Percentiles rank a stretch among this genome's conserved stretches.
phyloP scores from a whole-genome alignment of 2,329 filamentous ascomycete genomes.

The Neonectria ditissima region DNA sequence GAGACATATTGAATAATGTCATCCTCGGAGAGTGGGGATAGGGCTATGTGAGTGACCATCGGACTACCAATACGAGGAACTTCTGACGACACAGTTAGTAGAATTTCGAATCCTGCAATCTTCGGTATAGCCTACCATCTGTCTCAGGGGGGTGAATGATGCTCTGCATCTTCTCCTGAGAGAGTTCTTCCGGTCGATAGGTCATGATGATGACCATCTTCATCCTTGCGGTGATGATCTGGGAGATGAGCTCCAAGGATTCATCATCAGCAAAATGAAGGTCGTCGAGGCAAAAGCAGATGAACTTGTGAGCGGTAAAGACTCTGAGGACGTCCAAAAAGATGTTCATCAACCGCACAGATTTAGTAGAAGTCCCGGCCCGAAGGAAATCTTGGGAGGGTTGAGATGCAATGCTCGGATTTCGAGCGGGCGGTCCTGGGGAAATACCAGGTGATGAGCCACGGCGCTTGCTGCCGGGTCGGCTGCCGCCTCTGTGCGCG shows the following conservation, averaged over 20 bases:
- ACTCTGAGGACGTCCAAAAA: constrained; percentile 88
- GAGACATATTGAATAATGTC: constrained; percentile 88
- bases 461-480: constrained; percentile 54
- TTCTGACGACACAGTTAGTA: constrained; percentile 51
- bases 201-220: constrained; percentile 87
- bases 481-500: constrained; percentile 47
- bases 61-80: constrained; percentile 60
- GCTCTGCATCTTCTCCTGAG: constrained; percentile 64
- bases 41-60: constrained; percentile 75
- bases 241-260: constrained; percentile 83
- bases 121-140: constrained; percentile 56
- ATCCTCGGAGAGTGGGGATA: constrained; percentile 79
- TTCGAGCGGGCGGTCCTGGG: constrained; percentile 51
- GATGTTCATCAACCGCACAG: constrained; percentile 84
- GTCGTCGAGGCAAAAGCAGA: constrained; percentile 90
- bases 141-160: constrained; percentile 66
- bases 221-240: constrained; percentile 82
- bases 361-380: constrained; percentile 69
- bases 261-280: constrained; percentile 92
- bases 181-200: constrained; percentile 74
- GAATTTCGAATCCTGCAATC: not conserved
- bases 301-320: constrained; percentile 85
- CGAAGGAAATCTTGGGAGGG: constrained; percentile 71
- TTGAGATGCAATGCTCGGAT: constrained; percentile 57
- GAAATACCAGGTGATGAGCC: constrained; percentile 63